Evolutionary conservation across 1,284 basidiomycete genomes (phyloP), one percentile per base, ranked within the genome.

Genomic region (Rugosomyces carneus): DNA sequence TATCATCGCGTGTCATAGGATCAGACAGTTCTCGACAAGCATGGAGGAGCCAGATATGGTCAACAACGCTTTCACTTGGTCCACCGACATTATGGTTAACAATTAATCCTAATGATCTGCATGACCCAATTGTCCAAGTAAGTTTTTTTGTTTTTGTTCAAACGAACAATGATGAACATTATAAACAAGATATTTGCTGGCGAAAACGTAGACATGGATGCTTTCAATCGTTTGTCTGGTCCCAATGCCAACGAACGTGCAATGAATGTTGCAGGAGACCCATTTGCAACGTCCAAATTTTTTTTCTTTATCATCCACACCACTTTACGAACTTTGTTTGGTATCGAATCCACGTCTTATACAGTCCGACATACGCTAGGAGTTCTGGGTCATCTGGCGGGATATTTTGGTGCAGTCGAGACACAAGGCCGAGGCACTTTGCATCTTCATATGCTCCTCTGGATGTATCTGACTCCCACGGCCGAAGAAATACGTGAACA

Each of bases 101-200:
- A 15, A 40, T 48, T 15, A 48, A 48, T 23, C 37, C 32, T 10
- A 5, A 18, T 1, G 40, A 48, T 13, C 38, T n/a, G 0, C 42
- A 44, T n/a, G 38, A 48, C 16, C 41, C 41, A 5, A 44, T 48
- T 29, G 66, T 57, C 0, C 68, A 74, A 39, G 47, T n/a, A n/a
- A n/a, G n/a, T n/a, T n/a, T n/a, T n/a, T n/a, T n/a, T n/a, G n/a
- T n/a, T n/a, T n/a, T n/a, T n/a, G n/a, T n/a, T n/a, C n/a, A n/a
- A n/a, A n/a, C n/a, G n/a, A n/a, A n/a, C n/a, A n/a, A n/a, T n/a
- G n/a, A n/a, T n/a, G n/a, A n/a, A n/a, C n/a, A n/a, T n/a, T n/a
- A n/a, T n/a, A n/a, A n/a, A n/a, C n/a, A n/a, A n/a, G n/a, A n/a
- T 72, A 0, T 60, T 74, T 18, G 57, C 60, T 0, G 68, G 72